Evolutionary conservation across 208 protist species (phyloP).

Genomic region (Trypanosoma avium): DNA sequence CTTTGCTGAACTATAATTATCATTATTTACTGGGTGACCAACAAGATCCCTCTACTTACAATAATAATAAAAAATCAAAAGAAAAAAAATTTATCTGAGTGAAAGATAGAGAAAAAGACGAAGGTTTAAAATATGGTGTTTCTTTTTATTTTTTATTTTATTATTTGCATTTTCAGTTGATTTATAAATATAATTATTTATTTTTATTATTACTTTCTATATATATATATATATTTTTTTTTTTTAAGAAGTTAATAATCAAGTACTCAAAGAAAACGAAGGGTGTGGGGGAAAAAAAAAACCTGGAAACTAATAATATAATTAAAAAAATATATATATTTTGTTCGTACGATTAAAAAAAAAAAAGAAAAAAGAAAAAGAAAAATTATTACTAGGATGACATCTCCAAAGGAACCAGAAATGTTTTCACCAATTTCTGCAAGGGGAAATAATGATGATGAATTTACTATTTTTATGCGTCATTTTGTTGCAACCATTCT

Average conservation of each 20-base stretch:
- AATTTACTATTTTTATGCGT: constrained; percentile 34
- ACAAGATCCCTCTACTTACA: too few relatives aligned
- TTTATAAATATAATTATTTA: constrained; percentile 1
- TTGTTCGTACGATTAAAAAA: neutral
- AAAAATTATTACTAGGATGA: neutral
- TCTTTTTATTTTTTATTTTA: constrained; percentile 21
- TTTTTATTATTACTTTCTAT: too few relatives aligned
- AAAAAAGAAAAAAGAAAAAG: constrained; percentile 11
- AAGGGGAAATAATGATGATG: neutral
- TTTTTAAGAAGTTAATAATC: too few relatives aligned
- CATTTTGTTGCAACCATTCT: constrained; percentile 65
- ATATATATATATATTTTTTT: too few relatives aligned
- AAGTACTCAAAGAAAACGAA: too few relatives aligned
- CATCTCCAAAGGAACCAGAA: neutral
- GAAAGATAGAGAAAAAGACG: constrained; percentile 17
- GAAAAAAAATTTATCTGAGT: too few relatives aligned
- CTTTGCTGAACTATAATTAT: constrained; percentile 25
- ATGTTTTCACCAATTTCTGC: neutral
- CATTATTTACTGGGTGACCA: neutral
- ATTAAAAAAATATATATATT: too few relatives aligned
- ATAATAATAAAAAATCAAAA: too few relatives aligned
- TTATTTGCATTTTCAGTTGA: neutral
- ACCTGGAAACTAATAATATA: too few relatives aligned
- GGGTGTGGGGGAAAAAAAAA: too few relatives aligned
- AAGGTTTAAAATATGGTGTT: constrained; percentile 24